Conservation (phyloP, 2,329 filamentous ascomycete species). For the Pseudogymnoascus sp. region DNA sequence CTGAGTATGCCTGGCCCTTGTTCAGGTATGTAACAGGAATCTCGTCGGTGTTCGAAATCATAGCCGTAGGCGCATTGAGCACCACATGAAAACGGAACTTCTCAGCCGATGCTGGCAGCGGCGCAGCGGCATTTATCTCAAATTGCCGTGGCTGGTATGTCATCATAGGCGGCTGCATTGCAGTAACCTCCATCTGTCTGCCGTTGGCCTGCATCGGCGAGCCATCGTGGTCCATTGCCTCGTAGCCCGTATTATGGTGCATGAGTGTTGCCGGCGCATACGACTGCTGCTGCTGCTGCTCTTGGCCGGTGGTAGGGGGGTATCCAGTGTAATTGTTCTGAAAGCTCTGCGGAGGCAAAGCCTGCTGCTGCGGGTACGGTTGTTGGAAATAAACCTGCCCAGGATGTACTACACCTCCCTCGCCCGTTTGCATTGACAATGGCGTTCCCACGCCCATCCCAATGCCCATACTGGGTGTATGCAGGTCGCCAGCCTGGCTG, state of each 20-base stretch:
- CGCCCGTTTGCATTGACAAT: constrained; percentile 67
- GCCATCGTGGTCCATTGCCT: constrained; percentile 69
- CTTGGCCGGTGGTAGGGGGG: constrained; percentile 9
- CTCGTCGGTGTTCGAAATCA: constrained; percentile 84
- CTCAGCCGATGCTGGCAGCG: constrained; percentile 49
- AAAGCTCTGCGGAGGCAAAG: constrained; percentile 31
- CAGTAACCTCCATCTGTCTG: constrained; percentile 50
- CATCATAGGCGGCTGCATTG: constrained; percentile 56
- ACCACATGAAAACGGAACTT: constrained; percentile 87
- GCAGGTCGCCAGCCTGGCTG: constrained; percentile 75
- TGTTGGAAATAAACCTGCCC: constrained; percentile 61
- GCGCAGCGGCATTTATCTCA: constrained; percentile 38
- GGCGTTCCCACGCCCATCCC: constrained; percentile 54
- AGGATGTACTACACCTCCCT: constrained; percentile 52
- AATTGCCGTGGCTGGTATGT: constrained; percentile 48
- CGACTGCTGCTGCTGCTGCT: constrained; percentile 41
- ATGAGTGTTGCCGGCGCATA: constrained; percentile 76
- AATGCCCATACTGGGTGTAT: constrained; percentile 75
- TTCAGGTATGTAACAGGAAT: constrained; percentile 98
- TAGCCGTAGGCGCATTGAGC: constrained; percentile 88
- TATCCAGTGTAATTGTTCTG: constrained; percentile 10
- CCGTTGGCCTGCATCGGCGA: constrained; percentile 57
- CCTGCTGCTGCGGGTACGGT: constrained; percentile 58
- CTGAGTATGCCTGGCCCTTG: constrained; percentile 89
- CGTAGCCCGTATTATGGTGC: constrained; percentile 73